Evolutionary conservation across 352 stramenopile genomes (phyloP), one percentile per base, ranked within the genome.

Genomic region (Phytophthora colocasiae): DNA sequence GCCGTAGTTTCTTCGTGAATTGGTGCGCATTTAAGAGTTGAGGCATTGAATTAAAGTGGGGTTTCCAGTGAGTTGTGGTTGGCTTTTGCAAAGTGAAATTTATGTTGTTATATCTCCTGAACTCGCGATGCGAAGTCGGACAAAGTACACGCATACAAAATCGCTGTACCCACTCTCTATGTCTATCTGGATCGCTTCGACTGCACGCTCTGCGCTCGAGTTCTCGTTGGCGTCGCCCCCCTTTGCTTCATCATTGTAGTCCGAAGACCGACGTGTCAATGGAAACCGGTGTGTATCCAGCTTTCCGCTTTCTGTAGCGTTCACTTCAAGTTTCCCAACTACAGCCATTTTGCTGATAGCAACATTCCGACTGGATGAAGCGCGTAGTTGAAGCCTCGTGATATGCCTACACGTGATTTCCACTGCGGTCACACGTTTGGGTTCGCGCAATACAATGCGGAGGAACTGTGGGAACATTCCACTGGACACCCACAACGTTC

Each of bases 381-480:
- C 75, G 26, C 80, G 78, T 7, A 95, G 47, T 57, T 83, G 64
- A 58, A 95, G 48, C 48, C 83, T 85, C 40, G 77, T 81, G 31
- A 92, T 61, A 59, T 91, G 76, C 14, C 78, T 77, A 52, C 77
- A 93, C 19, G 84, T 90, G 38, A 95, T 73, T 44, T 95, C 87
- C n/a, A 93, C 68, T 24, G 71, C 68, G 8, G 53, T 60, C 14
- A 95, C 71, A 4, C 69, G 71, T 49, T 87, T 81, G 10, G 83
- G 81, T 39, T 93, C 80, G 9, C 81, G 75, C 44, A 95, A 52
- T 10, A 82, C 71, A 40, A 95, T 74, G 15, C 77, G 73, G 19
- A 95, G 67, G 31, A 92, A 82, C 57, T 93, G 87, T 11, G 85
- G 87, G 56, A 81, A 93, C 71, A 93, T 80, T 10, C 83, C 85